Evolutionary conservation across 2,329 filamentous ascomycete genomes (phyloP).

Genomic region (Plectosphaerella plurivora): DNA sequence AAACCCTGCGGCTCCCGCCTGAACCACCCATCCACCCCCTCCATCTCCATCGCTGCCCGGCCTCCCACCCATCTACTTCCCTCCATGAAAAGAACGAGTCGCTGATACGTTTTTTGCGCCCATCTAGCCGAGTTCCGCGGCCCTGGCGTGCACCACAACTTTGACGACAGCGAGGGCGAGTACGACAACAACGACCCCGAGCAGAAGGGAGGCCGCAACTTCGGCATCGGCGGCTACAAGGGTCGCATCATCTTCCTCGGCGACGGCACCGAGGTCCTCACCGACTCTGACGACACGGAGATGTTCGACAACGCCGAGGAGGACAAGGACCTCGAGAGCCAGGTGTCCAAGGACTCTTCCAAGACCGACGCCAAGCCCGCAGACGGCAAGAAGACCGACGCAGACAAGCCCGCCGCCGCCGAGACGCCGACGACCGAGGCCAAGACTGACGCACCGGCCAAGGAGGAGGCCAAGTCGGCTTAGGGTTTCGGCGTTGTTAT

Average conservation of each 20-base stretch:
- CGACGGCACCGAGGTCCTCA: constrained; percentile 88
- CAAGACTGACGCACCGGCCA: not conserved
- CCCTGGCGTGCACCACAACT: constrained; percentile 76
- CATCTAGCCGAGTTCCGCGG: constrained; percentile 75
- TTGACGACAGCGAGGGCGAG: constrained; percentile 73
- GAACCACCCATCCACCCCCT: constrained; percentile 7
- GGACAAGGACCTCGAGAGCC: constrained; percentile 79
- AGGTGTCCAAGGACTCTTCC: constrained; percentile 64
- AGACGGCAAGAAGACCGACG: not conserved
- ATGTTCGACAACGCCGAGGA: constrained; percentile 89
- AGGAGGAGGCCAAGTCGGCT: not conserved
- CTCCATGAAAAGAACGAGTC: not conserved
- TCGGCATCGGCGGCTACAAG: constrained; percentile 65
- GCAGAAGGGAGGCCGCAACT: constrained; percentile 53
- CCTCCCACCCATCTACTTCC: constrained; percentile 6
- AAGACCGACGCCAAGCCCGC: constrained; percentile 13
- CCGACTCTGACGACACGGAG: constrained; percentile 83
- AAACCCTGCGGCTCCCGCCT: constrained; percentile 3
- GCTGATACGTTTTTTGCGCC: constrained; percentile 10
- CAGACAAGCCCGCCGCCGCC: not conserved
- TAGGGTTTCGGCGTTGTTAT: not conserved
- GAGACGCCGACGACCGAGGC: not conserved
- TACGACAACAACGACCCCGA: constrained; percentile 69
- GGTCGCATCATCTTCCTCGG: constrained; percentile 92
- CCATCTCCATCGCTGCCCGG: constrained; percentile 5